These are phyloP conservation scores for Fusarium scirpi DNA, from an alignment of 2,329 filamentous ascomycete species.

Conservation along the genomic window DNA sequence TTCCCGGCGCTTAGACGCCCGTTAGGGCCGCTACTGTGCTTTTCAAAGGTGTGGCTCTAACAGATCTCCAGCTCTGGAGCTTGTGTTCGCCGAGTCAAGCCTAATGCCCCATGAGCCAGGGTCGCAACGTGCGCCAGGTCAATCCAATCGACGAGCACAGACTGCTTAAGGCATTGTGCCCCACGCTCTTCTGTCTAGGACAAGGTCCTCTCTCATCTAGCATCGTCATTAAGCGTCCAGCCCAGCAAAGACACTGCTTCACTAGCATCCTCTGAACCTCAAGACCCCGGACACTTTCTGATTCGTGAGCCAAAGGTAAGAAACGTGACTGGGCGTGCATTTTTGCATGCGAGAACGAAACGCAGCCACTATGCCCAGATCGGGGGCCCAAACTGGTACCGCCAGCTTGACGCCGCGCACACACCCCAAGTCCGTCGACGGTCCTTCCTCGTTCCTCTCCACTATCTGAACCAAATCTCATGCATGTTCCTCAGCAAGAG, in stretches of 20 bases:
- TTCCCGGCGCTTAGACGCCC: conserved; percentile 48
- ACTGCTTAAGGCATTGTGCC: conserved; percentile 31
- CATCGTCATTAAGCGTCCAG: conserved; percentile 34
- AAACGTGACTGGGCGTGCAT: conserved; percentile 42
- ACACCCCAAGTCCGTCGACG: conserved; percentile 8
- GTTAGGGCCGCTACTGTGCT: conserved; percentile 50
- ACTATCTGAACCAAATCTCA: conserved; percentile 14
- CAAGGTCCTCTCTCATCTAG: conserved; percentile 17
- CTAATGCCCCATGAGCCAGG: conserved; percentile 36
- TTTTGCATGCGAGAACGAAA: conserved; percentile 37
- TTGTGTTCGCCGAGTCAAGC: conserved; percentile 28
- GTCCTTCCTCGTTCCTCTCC: conserved; percentile 11
- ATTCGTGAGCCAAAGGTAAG: conserved; percentile 33
- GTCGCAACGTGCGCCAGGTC: conserved; percentile 35
- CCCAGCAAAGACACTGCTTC: conserved; percentile 18
- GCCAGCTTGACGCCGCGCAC: conserved; percentile 33
- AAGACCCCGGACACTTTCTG: conserved; percentile 15
- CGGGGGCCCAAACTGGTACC: conserved; percentile 23
- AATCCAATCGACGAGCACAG: conserved; percentile 36
- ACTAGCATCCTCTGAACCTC: conserved; percentile 21
- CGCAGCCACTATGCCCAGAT: conserved; percentile 26
- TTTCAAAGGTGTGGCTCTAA: conserved; percentile 40
- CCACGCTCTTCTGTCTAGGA: conserved; percentile 31
- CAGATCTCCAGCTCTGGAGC: conserved; percentile 24
- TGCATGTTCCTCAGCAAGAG: conserved; percentile 17